Percentiles rank a stretch among this genome's conserved stretches.
phyloP scores from a whole-genome alignment of 257 asterid genomes.

The Verbascum thapsus region DNA sequence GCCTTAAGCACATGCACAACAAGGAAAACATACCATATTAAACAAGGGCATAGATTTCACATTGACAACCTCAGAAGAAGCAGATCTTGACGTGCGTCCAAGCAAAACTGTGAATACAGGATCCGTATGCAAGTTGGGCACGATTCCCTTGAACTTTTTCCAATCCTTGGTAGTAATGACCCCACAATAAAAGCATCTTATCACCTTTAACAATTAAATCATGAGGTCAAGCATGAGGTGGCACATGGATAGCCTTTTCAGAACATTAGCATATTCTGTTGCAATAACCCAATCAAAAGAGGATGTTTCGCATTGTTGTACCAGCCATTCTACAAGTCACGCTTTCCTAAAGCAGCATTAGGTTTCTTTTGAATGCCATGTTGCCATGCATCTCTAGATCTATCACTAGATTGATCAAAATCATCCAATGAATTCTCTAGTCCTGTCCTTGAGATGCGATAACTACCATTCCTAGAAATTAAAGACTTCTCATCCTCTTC shows the following conservation, averaged over 20 bases:
- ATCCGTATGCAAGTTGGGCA: conserved; percentile 18
- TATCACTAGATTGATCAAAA: conserved; percentile 65
- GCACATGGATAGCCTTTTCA: conserved; percentile 12
- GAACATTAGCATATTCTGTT: conserved; percentile 20
- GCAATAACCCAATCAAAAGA: conserved; percentile 16
- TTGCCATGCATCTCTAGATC: conserved; percentile 77
- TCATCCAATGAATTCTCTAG: conserved; percentile 61
- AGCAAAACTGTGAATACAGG: conserved; percentile 2
- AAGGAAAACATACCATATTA: conserved; percentile 25
- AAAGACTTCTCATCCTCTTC: conserved; percentile 89
- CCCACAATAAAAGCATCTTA: conserved; percentile 18
- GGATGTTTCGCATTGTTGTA: conserved; percentile 16
- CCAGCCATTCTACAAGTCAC: conserved; percentile 47
- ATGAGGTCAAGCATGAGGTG: conserved; percentile 21
- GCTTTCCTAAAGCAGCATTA: conserved; percentile 47
- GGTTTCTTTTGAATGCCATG: conserved; percentile 54
- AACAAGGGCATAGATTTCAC: conserved; percentile 20
- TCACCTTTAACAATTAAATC: conserved; percentile 18
- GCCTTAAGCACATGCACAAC: conserved; percentile 20
- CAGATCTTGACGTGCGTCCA: conserved; percentile 28
- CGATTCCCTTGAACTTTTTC: conserved; percentile 3
- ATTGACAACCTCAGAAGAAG: conserved; percentile 3
- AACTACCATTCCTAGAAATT: conserved; percentile 61
- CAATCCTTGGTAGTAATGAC: conserved; percentile 7
- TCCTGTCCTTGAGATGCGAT: conserved; percentile 59